phyloP scores from a whole-genome alignment of 139 green algal genomes.

The Chlamydomonas incerta region DNA sequence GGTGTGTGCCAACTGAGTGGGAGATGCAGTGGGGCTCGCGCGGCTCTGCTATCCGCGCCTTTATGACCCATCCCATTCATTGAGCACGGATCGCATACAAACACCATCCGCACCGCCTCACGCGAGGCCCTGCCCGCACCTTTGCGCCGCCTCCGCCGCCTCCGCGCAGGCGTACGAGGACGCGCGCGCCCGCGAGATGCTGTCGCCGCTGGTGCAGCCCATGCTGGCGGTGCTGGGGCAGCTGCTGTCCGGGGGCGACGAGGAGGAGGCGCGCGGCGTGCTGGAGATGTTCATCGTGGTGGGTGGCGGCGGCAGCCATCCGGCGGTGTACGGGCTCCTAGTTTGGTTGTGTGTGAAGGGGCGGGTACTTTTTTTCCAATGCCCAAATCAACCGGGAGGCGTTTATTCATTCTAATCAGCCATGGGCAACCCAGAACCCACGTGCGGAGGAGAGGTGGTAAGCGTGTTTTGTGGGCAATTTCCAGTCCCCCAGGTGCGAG shows the following conservation, averaged over 20 bases:
- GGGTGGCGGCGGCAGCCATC: neutral
- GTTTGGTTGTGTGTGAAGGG: neutral
- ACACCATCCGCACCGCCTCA: too few species aligned
- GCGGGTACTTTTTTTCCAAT: too few species aligned
- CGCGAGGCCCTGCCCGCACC: too few species aligned
- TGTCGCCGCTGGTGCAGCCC: slow-evolving; percentile 82
- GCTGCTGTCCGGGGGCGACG: slow-evolving; percentile 52
- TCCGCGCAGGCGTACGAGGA: slow-evolving; percentile 64
- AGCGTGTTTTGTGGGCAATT: too few species aligned
- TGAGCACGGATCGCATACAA: too few species aligned
- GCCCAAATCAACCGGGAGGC: too few species aligned
- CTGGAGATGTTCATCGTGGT: slow-evolving; percentile 95
- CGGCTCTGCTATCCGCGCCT: neutral
- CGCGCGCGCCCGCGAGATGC: slow-evolving; percentile 75
- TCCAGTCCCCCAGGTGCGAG: too few species aligned
- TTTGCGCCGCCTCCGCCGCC: neutral
- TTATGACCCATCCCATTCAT: neutral
- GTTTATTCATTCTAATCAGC: too few species aligned
- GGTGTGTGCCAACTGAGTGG: neutral
- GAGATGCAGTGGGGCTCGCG: neutral
- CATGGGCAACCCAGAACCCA: too few species aligned
- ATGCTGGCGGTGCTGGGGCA: slow-evolving; percentile 77
- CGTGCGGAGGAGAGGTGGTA: too few species aligned
- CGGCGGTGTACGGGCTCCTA: neutral
- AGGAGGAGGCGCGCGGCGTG: slow-evolving; percentile 82